Evolutionary conservation across 345 rosid genomes (phyloP).

Genomic region (Rhodomyrtus tomentosa): DNA sequence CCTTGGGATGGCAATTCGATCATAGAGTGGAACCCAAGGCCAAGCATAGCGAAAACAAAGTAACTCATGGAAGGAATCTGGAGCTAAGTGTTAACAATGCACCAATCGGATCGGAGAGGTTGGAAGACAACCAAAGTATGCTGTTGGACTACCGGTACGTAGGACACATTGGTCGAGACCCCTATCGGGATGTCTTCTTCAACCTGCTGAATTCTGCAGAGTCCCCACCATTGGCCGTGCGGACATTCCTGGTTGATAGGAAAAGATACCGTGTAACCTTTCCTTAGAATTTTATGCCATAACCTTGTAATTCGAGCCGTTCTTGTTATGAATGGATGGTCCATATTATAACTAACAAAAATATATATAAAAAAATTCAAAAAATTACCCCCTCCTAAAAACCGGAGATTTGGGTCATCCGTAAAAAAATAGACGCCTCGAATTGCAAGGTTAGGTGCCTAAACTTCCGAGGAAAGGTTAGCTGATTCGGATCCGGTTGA

Average conservation of each 20-base stretch:
- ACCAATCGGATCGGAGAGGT: background rate
- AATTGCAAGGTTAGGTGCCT: too few species aligned
- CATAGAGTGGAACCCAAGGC: conserved; percentile 20
- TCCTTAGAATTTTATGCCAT: too few species aligned
- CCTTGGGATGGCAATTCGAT: background rate
- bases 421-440: too few species aligned
- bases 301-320: too few species aligned
- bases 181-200: conserved; percentile 22
- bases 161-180: background rate
- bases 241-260: conserved; percentile 21
- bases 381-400: too few species aligned
- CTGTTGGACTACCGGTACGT: background rate
- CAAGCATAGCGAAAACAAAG: background rate
- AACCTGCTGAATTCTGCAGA: conserved; percentile 28
- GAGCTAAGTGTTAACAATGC: background rate
- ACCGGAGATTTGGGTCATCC: too few species aligned
- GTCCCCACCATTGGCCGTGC: conserved; percentile 21
- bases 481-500: too few species aligned
- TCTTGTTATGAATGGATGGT: too few species aligned
- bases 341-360: too few species aligned
- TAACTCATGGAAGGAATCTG: conserved; percentile 8
- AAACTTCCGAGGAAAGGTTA: too few species aligned
- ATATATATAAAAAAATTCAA: too few species aligned
- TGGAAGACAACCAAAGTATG: conserved; percentile 4
- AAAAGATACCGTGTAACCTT: too few species aligned